phyloP scores from a whole-genome alignment of 331 rosid genomes.

The Pyracantha coccinea region DNA sequence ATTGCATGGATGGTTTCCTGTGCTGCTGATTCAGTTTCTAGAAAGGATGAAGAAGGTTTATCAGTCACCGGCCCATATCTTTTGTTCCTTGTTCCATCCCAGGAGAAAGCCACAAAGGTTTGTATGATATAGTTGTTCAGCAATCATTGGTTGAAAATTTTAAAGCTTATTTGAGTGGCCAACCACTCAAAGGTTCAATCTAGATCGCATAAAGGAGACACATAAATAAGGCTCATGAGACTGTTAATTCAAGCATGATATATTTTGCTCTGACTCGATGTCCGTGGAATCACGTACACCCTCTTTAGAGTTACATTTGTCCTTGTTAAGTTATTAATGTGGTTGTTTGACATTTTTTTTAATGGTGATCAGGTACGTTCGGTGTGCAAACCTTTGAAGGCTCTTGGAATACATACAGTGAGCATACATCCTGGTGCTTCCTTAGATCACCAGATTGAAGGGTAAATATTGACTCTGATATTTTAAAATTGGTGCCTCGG shows the following conservation, averaged over 20 bases:
- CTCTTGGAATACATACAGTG: constrained; percentile 85
- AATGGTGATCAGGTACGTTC: constrained; percentile 51
- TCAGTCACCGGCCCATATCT: constrained; percentile 62
- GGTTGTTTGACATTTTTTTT: background rate
- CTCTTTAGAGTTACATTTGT: background rate
- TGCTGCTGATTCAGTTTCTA: constrained; percentile 72
- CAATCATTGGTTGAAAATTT: background rate
- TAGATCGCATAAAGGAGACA: background rate
- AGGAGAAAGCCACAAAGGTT: constrained; percentile 72
- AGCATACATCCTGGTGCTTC: constrained; percentile 84
- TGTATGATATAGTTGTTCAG: constrained; percentile 5
- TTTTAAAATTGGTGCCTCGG: background rate
- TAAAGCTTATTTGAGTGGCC: background rate
- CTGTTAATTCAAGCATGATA: background rate
- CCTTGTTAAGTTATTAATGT: background rate
- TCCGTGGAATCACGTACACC: background rate
- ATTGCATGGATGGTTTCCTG: constrained; percentile 80
- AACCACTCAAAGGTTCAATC: background rate
- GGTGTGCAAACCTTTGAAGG: constrained; percentile 86
- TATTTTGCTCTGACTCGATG: too few relatives aligned
- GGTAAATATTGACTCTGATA: constrained; percentile 39
- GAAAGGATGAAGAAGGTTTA: constrained; percentile 67
- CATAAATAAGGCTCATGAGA: background rate
- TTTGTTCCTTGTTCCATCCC: constrained; percentile 73
- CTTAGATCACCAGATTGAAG: constrained; percentile 88